Base-by-base conservation (phyloP, 2,329 filamentous ascomycete species). In the Penicillium sp. region DNA sequence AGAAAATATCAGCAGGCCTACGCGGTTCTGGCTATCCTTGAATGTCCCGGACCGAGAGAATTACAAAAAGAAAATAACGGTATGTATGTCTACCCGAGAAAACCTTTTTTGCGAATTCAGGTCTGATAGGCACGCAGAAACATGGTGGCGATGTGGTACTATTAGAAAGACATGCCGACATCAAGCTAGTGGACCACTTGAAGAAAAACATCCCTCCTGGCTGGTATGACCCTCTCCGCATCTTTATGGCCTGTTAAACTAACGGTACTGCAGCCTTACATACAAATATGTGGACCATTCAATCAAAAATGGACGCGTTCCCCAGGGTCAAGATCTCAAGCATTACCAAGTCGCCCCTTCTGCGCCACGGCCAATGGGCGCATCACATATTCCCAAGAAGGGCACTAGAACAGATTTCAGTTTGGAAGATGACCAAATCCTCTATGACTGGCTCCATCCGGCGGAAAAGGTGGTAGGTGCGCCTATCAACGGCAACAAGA, bases 251-350 rank as follows among this genome's bases (percentile, higher is more conserved):
- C 25, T 43, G 39, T 18, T 41, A 42, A 42, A 28, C 55, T 61
- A 31, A 54, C 23, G 0, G 24, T 24, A 41, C 24, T 12, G 10
- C 39, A 77, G 75, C 4, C 74, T 79, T 54, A 83, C 80, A 1
- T 86, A 80, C 61, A 74, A 69, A 49, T 84, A 78, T 62, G 73
- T 86, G 42, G 78, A 82, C 37, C 61, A 70, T 33, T 83, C 80
- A 0, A 66, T 84, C 45, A 63, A 68, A 15, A 66, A 75, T 12
- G 76, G 76, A 7, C 61, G 63, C 32, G 58, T 83, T 5, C 32
- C 32, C n/a, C 6, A 9, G 32, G 32, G 15, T 15, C 73, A 77
- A 46, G 69, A 79, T 50, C 68, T 77, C 1, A 71, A 77, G 45
- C 55, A 70, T 12, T 72, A 82, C 58, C 66, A 61, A 12, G 75